phyloP scores from a whole-genome alignment of 139 green algal species.

The Yamagishiella unicocca region DNA sequence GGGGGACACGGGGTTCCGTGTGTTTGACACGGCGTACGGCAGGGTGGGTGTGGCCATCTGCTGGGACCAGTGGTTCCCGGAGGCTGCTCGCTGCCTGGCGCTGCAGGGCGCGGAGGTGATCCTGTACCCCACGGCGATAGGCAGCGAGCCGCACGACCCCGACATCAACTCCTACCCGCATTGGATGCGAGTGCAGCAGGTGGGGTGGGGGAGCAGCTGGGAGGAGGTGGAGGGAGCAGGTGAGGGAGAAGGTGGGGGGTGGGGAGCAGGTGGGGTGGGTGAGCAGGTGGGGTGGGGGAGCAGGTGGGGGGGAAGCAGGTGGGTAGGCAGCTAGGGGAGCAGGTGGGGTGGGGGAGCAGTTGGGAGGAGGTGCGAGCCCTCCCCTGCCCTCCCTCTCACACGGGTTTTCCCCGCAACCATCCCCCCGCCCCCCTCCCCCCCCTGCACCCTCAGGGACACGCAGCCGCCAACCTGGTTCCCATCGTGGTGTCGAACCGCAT shows the following conservation, averaged over 20 bases:
- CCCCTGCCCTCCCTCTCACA: neutral
- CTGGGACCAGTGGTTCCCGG: slow-evolving; percentile 83
- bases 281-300: neutral
- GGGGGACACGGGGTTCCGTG: slow-evolving; percentile 82
- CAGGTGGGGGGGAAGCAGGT: neutral
- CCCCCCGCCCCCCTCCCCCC: neutral
- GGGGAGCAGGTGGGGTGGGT: no score
- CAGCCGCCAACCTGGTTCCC: slow-evolving; percentile 80
- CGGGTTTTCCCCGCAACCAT: no score
- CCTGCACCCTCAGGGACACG: slow-evolving; percentile 67
- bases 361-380: neutral
- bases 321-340: no score
- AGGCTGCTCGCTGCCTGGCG: slow-evolving; percentile 69
- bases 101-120: slow-evolving; percentile 77
- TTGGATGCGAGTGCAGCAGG: slow-evolving; percentile 65
- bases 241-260: no score
- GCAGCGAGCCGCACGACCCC: slow-evolving; percentile 72
- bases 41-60: slow-evolving; percentile 76
- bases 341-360: neutral
- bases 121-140: slow-evolving; percentile 84
- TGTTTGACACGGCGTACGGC: slow-evolving; percentile 71
- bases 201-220: no score
- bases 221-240: no score
- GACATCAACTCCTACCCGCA: slow-evolving; percentile 71
- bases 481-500: slow-evolving; percentile 84